Base-by-base conservation (phyloP, 371 early-diverging fungal species). In the Mucor saturninus region DNA sequence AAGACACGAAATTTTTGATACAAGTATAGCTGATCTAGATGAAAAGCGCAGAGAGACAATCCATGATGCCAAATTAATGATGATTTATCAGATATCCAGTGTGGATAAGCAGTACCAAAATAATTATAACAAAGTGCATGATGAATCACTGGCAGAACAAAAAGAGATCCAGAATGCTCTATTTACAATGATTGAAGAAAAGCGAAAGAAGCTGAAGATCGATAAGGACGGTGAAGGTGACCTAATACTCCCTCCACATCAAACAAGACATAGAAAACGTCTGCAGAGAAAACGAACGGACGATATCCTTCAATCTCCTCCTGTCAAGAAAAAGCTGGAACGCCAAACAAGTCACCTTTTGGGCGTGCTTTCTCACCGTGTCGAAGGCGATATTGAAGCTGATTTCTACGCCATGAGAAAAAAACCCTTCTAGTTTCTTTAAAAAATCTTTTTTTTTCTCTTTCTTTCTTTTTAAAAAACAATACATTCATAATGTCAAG, bases 141-240 rank as follows among this genome's bases (percentile, higher is more conserved):
- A 68, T 8, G 68, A 68, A 31, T 54, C 21, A 5, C 26, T 62
- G 56, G 59, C 59, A 32, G 68, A 68, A 43, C 43, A 40, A 55
- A 15, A 43, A 50, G 68, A 63, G 40, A 15, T 68, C 10, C 62
- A 62, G 50, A 62, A 62, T 42, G 63, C 59, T 14, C 59, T 68
- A 59, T 68, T 62, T 43, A 31, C 35, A 5, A 39, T 68, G 4
- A 30, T 68, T 5, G 63, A 68, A 31, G 68, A 68, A 26, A 68
- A 68, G 31, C 42, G 68, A n/a, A 68, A 55, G 11, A 59, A 57
- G 10, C 35, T 68, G 13, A 68, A 68, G 31, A 38, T 62, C 48
- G 55, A 59, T n/a, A 68, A 68, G n/a, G 63, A 68, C 42, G 59
- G 63, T 13, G 68, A 68, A 55, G 58, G 54, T 11, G 61, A 50